Conservation (phyloP, 495 filamentous ascomycete species). For the Penicillium soppii region DNA sequence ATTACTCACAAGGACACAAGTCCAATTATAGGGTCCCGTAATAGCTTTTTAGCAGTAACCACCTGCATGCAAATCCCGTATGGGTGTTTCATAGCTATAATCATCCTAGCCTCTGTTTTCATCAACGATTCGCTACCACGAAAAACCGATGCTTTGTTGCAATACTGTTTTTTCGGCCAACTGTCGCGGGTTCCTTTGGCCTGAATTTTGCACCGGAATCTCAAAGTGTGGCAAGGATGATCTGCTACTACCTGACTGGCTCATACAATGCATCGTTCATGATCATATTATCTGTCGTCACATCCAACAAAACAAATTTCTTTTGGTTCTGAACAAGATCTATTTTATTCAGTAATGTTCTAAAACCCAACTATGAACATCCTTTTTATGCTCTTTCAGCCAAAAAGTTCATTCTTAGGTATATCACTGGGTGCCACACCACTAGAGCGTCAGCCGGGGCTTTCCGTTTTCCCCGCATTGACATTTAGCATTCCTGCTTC, state of each 20-base stretch:
- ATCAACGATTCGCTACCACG: conserved; percentile 48
- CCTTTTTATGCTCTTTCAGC: too few relatives aligned
- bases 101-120: conserved; percentile 50
- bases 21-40: too few relatives aligned
- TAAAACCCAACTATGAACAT: too few relatives aligned
- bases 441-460: too few relatives aligned
- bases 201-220: conserved; percentile 41
- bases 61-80: conserved; percentile 53
- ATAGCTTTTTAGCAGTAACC: conserved; percentile 24
- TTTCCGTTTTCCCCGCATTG: not conserved
- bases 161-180: conserved; percentile 48
- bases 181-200: conserved; percentile 49
- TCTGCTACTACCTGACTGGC: conserved; percentile 52
- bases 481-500: not conserved
- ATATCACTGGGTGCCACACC: too few relatives aligned
- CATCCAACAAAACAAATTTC: conserved; percentile 50
- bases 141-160: conserved; percentile 51
- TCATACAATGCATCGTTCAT: conserved; percentile 61
- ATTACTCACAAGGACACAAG: too few relatives aligned
- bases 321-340: too few relatives aligned
- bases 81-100: conserved; percentile 49
- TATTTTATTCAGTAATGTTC: too few relatives aligned
- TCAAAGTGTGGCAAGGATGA: conserved; percentile 42
- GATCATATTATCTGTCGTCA: conserved; percentile 53
- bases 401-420: too few relatives aligned